phyloP scores from a whole-genome alignment of 2,329 filamentous ascomycete genomes.

The Cadophora sp. region DNA sequence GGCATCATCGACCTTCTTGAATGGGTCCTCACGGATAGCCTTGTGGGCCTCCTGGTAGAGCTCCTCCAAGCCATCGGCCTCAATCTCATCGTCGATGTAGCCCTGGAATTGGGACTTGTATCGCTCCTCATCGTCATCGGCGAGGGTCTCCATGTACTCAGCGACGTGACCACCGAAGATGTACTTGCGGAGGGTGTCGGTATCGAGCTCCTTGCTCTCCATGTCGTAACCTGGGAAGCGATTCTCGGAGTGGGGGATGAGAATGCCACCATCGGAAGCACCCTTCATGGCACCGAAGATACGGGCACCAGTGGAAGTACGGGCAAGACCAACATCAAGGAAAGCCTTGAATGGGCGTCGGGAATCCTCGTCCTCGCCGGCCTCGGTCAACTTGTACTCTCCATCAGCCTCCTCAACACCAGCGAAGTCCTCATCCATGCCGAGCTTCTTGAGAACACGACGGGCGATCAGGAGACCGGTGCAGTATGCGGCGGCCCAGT shows the following conservation, averaged over 20 bases:
- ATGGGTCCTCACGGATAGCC: conserved; percentile 96
- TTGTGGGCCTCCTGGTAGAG: conserved; percentile 94
- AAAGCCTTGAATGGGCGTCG: conserved; percentile 99
- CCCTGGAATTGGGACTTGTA: conserved; percentile 98
- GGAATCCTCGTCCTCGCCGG: conserved; percentile 82
- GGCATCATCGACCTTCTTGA: conserved; percentile 83
- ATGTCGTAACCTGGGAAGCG: conserved; percentile 99
- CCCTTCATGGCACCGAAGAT: conserved; percentile 99
- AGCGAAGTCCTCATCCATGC: conserved; percentile 88
- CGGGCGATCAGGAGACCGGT: conserved; percentile 97
- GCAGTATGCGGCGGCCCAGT: conserved; percentile 98
- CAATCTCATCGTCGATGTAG: conserved; percentile 96
- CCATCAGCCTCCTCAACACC: conserved; percentile 98
- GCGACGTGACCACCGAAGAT: conserved; percentile 98
- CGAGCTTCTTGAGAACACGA: conserved; percentile 96
- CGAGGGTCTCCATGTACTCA: conserved; percentile 99
- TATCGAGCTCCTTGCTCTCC: conserved; percentile 96
- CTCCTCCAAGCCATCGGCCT: conserved; percentile 97
- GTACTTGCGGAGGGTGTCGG: conserved; percentile 98
- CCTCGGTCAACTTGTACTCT: conserved; percentile 96
- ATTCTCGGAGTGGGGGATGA: conserved; percentile 98
- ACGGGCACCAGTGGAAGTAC: conserved; percentile 97
- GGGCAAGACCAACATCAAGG: conserved; percentile 96
- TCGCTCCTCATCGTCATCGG: conserved; percentile 99
- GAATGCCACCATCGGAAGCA: conserved; percentile 96